These are phyloP conservation scores for Alloteropsis semialata DNA, from an alignment of 176 grass and related monocot genomes.

Conservation along the genomic window DNA sequence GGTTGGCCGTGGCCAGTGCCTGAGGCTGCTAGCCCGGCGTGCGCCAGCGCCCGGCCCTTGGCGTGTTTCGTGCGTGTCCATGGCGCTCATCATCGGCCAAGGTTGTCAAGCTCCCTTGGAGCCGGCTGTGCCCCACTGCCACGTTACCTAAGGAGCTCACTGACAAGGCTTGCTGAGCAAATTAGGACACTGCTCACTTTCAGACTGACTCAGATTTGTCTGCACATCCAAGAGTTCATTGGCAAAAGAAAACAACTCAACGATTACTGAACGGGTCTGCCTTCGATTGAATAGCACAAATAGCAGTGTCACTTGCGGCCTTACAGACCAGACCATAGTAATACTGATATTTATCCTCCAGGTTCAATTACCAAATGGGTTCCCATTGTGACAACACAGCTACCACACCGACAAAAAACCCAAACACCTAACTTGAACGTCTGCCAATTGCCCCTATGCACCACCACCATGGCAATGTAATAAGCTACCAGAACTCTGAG, in stretches of 20 bases:
- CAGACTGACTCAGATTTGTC: background rate
- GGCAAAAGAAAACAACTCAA: background rate
- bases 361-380: background rate
- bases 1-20: too few relatives aligned
- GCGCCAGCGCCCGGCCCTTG: too few relatives aligned
- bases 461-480: background rate
- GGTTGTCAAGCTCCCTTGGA: too few relatives aligned
- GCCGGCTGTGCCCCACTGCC: too few relatives aligned
- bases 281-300: background rate
- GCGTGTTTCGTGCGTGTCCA: too few relatives aligned
- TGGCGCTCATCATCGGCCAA: too few relatives aligned
- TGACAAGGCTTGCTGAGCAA: too few relatives aligned
- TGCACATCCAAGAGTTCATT: background rate
- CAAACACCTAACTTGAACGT: background rate
- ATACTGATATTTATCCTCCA: background rate
- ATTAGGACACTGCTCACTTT: too few relatives aligned
- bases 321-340: background rate
- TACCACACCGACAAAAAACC: background rate
- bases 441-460: conserved; percentile 16
- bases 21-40: too few relatives aligned
- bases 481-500: conserved; percentile 66
- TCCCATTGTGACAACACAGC: background rate
- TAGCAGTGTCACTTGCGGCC: background rate
- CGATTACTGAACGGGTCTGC: background rate
- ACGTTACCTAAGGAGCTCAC: too few relatives aligned